phyloP scores from a whole-genome alignment of 371 early-diverging fungal species.

The Mortierella sp. region DNA sequence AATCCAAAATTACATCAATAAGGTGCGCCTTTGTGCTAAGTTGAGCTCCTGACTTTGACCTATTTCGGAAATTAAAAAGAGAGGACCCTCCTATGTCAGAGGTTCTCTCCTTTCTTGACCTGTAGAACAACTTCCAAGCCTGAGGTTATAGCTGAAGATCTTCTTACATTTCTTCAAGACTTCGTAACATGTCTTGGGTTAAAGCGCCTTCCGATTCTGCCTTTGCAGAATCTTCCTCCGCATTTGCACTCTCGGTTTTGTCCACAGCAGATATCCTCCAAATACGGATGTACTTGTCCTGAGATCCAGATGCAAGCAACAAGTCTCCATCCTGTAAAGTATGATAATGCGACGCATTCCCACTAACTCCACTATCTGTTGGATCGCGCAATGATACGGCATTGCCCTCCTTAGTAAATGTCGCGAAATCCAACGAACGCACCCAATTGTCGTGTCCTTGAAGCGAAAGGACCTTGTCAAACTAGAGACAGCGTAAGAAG shows the following conservation, averaged over 20 bases:
- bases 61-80: conserved; percentile 16
- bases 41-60: conserved; percentile 66
- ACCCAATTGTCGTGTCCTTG: conserved; percentile 97
- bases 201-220: conserved; percentile 33
- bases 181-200: conserved; percentile 65
- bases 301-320: conserved; percentile 90
- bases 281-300: conserved; percentile 93
- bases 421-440: conserved; percentile 82
- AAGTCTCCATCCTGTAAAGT: conserved; percentile 80
- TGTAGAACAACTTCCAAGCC: neutral
- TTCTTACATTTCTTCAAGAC: conserved; percentile 68
- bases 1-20: conserved; percentile 62
- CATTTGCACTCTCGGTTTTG: neutral
- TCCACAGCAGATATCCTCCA: conserved; percentile 81
- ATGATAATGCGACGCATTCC: conserved; percentile 56
- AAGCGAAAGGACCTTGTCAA: conserved; percentile 73
- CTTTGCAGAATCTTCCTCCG: conserved; percentile 6
- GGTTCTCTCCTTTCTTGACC: too few species aligned
- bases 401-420: conserved; percentile 61
- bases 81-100: too few species aligned
- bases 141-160: neutral
- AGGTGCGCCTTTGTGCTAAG: conserved; percentile 87
- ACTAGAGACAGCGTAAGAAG: conserved; percentile 52
- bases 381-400: neutral
- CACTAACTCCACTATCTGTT: conserved; percentile 21